Percentiles rank a stretch among this genome's conserved stretches.
Conservation (phyloP, 176 grass and related monocot genomes). For the Aegilops speltoides region DNA sequence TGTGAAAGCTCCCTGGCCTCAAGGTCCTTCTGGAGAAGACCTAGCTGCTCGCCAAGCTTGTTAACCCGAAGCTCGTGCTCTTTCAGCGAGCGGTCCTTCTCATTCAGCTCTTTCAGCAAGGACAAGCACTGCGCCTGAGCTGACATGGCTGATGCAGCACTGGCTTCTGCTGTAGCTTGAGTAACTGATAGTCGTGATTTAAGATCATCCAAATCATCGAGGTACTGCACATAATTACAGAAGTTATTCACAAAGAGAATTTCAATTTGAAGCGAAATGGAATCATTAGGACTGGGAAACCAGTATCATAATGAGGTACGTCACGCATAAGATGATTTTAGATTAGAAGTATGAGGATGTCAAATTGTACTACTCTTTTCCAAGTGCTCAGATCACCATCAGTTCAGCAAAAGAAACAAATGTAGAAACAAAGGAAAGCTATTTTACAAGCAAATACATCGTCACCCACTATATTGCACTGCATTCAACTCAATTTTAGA, state of each 20-base stretch:
- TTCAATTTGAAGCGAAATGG: not conserved
- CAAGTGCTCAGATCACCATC: not conserved
- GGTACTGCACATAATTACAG: constrained; percentile 45
- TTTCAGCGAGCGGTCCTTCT: constrained; percentile 59
- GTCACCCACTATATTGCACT: not conserved
- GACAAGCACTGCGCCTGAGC: constrained; percentile 62
- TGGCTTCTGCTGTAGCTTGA: constrained; percentile 73
- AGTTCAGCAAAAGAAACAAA: not conserved
- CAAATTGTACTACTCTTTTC: not conserved
- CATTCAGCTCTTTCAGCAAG: constrained; percentile 71
- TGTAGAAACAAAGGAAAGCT: too few species aligned
- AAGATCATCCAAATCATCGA: constrained; percentile 63
- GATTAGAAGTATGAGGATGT: not conserved
- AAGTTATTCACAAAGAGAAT: constrained; percentile 12
- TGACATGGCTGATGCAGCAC: constrained; percentile 69
- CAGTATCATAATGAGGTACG: not conserved
- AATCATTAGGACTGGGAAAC: not conserved
- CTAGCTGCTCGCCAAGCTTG: constrained; percentile 67
- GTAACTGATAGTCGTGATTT: constrained; percentile 63
- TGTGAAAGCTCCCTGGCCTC: constrained; percentile 74
- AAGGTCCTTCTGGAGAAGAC: constrained; percentile 68
- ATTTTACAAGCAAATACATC: not conserved
- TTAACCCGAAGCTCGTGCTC: constrained; percentile 76
- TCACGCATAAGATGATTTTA: not conserved
- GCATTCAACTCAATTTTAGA: not conserved